A percentile compares a stretch with the other conserved stretches of the same genome.
These are phyloP conservation scores for Hymenoscyphus scutula DNA, from an alignment of 2,329 filamentous ascomycete species.

Conservation along the genomic window DNA sequence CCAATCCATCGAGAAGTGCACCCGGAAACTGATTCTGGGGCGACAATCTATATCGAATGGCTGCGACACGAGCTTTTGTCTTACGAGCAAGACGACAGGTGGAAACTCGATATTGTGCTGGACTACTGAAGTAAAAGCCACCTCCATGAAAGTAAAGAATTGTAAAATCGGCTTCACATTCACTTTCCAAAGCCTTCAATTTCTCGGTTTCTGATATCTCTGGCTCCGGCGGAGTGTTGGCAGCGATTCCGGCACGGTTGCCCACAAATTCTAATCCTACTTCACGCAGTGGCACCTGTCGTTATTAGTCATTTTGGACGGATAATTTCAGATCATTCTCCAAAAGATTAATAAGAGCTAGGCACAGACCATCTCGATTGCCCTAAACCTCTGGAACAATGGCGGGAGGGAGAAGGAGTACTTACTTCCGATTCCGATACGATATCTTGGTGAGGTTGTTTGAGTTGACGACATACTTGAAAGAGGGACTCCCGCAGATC, in stretches of 20 bases:
- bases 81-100: background rate
- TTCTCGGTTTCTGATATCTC: background rate
- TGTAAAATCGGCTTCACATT: background rate
- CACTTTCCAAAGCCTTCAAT: background rate
- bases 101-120: background rate
- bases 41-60: conserved; percentile 9
- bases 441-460: background rate
- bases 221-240: background rate
- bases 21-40: conserved; percentile 6
- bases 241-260: background rate
- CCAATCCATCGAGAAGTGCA: background rate
- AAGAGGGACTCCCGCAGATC: background rate
- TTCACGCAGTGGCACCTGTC: background rate
- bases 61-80: conserved; percentile 40
- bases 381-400: no score
- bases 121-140: conserved; percentile 2
- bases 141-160: conserved; percentile 5
- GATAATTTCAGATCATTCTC: no score
- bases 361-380: no score
- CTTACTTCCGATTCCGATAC: background rate
- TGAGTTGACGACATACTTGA: background rate
- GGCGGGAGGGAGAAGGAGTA: no score
- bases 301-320: no score
- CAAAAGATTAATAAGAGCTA: no score
- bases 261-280: background rate